Base-by-base conservation (phyloP, 108 stramenopile species). In the Epipyxis sp. region DNA sequence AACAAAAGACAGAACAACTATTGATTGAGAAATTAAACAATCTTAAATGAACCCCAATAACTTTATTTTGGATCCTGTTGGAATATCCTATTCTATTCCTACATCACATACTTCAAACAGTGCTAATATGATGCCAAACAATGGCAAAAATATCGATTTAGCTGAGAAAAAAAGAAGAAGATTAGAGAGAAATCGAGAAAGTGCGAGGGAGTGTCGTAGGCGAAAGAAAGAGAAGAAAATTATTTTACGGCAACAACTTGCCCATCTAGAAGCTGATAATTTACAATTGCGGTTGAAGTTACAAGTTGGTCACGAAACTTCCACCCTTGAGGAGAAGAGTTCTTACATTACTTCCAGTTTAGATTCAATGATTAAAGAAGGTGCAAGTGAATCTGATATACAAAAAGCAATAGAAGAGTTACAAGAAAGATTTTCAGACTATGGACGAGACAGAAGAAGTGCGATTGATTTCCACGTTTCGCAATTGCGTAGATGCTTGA, bases 341-440 rank as follows among this genome's bases (percentile, higher is more conserved):
- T 37, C 27, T 32, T 50, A 13, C 20, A 74, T 74, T 37, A 74
- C 71, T 29, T 30, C 3, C 20, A 74, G 34, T 6, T 32, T 74
- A 10, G 43, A 74, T 74, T 37, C 27, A 76, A 46, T 92, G 67
- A 69, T 92, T 40, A 88, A 91, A 68, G 80, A 87, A 79, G 90
- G 92, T 46, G 91, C 90, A 2, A 84, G 87, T 34, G 94, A 93
- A 68, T 57, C 81, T 0, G 90, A 93, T 59, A 91, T 95, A n/a
- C 87, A 86, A 71, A 88, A 77, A 6, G 83, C 72, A 34, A 92
- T 95, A 69, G 91, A 95, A 82, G 85, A 91, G 59, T 90, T 92
- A 80, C 90, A 93, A 76, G 92, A 92, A 78, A 89, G 90, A 44
- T 91, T 88, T 74, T 90, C 92, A 0, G 94, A 95, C 71, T 95